Evolutionary conservation across 805 yeast species (phyloP).

Genomic region (Candida nitratophila): DNA sequence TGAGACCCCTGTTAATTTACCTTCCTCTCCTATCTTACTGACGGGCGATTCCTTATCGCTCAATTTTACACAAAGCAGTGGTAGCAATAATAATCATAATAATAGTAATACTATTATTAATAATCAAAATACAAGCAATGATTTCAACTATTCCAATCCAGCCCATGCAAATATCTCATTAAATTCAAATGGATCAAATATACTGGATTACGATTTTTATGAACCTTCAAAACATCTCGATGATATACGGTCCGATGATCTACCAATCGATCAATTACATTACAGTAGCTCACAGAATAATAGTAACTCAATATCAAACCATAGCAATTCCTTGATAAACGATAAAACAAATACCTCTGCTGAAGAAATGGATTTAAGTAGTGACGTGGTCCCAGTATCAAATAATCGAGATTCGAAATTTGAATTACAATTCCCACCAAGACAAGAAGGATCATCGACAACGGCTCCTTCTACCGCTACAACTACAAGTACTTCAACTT

Average conservation of each 20-base stretch:
- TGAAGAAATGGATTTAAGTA: neutral
- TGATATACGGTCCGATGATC: neutral
- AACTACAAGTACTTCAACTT: neutral
- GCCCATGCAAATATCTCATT: neutral
- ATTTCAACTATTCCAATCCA: neutral
- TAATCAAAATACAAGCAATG: neutral
- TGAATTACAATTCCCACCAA: slow-evolving; percentile 20
- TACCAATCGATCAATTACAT: neutral
- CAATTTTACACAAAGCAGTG: neutral
- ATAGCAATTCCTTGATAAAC: no score
- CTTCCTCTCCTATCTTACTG: neutral
- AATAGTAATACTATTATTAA: neutral
- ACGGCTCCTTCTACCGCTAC: no score
- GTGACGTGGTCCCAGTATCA: slow-evolving; percentile 21
- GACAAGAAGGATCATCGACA: no score
- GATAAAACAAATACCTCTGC: neutral
- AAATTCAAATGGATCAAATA: neutral
- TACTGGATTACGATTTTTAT: slow-evolving; percentile 1
- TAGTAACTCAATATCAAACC: neutral
- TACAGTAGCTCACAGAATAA: neutral
- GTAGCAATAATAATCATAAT: neutral
- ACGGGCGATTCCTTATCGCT: neutral
- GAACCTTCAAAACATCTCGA: neutral
- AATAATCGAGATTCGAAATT: slow-evolving; percentile 11
- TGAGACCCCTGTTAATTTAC: neutral